Percentiles rank a stretch among this genome's conserved stretches.
These are phyloP conservation scores for Glycyrrhiza uralensis DNA, from an alignment of 306 rosid genomes.

Conservation along the genomic window DNA sequence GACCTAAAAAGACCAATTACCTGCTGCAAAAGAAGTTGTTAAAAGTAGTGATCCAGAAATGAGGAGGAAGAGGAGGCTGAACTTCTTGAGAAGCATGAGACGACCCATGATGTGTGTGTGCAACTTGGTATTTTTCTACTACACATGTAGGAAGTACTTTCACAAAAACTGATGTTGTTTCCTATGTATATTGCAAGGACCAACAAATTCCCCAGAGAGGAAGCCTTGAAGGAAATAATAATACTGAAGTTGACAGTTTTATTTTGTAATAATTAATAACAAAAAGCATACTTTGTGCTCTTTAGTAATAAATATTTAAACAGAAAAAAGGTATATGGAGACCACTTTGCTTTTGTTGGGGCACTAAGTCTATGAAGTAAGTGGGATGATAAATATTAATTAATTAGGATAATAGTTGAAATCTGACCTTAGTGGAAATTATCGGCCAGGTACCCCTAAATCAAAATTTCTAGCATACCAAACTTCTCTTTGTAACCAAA, in stretches of 20 bases:
- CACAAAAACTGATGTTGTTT: constrained; percentile 36
- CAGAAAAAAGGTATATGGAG: constrained; percentile 46
- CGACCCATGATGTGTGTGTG: constrained; percentile 35
- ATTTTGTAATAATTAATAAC: constrained; percentile 7
- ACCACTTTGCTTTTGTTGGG: constrained; percentile 80
- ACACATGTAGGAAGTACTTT: too few species aligned
- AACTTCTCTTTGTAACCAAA: constrained; percentile 18
- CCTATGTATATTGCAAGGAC: constrained; percentile 32
- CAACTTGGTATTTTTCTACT: constrained; percentile 16
- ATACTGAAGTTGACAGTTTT: constrained; percentile 40
- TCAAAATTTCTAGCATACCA: constrained; percentile 13
- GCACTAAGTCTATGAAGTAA: constrained; percentile 60
- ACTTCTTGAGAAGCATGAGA: constrained; percentile 48
- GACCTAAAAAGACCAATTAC: constrained; percentile 41
- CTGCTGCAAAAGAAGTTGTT: constrained; percentile 67
- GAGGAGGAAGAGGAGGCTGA: constrained; percentile 41
- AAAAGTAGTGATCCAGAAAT: constrained; percentile 56
- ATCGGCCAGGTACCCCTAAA: constrained; percentile 40
- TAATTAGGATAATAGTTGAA: constrained; percentile 34
- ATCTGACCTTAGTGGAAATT: constrained; percentile 47
- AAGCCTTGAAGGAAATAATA: constrained; percentile 4
- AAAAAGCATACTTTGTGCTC: constrained; percentile 8
- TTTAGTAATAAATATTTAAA: constrained; percentile 40
- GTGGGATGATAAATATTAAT: constrained; percentile 42
- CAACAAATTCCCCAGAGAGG: constrained; percentile 21